These are phyloP conservation scores for Umbelopsis ramanniana DNA, from an alignment of 192 early-diverging fungal species.

Conservation along the genomic window DNA sequence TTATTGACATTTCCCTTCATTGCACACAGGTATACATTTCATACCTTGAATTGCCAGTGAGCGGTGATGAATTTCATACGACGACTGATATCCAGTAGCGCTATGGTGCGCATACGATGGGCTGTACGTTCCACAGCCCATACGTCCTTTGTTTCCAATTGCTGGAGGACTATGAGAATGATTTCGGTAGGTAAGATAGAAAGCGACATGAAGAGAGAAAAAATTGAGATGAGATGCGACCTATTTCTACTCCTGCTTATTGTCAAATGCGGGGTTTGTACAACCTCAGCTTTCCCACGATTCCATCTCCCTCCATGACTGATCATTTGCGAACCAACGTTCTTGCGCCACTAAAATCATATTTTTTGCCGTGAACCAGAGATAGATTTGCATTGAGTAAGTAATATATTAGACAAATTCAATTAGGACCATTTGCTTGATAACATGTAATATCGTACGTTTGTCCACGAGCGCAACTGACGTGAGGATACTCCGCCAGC, in stretches of 20 bases:
- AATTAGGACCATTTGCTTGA: too few species aligned
- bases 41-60: constrained; percentile 17
- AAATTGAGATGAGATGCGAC: neutral
- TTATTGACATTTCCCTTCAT: too few species aligned
- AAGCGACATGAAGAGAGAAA: constrained; percentile 7
- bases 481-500: too few species aligned
- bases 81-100: neutral
- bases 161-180: neutral
- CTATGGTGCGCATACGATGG: neutral
- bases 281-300: constrained; percentile 22
- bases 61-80: constrained; percentile 21
- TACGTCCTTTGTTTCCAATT: constrained; percentile 3
- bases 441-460: too few species aligned
- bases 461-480: too few species aligned
- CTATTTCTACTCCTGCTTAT: neutral
- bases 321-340: neutral
- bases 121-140: constrained; percentile 7
- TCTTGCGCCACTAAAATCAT: neutral
- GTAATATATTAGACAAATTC: too few species aligned
- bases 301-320: neutral
- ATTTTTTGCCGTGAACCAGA: neutral
- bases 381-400: too few species aligned
- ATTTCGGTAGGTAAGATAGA: neutral
- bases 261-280: constrained; percentile 21
- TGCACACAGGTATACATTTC: neutral